Evolutionary conservation across 2,329 filamentous ascomycete species (phyloP).

Genomic region (Corniculantispora saksenae): DNA sequence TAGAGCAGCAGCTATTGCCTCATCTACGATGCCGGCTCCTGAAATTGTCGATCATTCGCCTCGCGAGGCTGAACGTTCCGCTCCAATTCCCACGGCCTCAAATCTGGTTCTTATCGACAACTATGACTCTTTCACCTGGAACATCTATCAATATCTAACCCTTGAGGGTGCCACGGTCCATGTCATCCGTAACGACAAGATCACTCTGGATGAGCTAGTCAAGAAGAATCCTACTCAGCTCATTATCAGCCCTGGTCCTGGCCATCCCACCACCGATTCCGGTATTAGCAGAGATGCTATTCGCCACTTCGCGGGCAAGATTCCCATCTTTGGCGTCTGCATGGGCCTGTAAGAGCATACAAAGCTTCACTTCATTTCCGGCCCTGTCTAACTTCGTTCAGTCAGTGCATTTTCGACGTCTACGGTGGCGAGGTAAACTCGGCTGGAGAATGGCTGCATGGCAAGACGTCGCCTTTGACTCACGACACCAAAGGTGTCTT

Average conservation of each 20-base stretch:
- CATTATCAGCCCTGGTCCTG: conserved; percentile 91
- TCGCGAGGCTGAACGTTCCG: conserved; percentile 74
- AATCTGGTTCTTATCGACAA: conserved; percentile 98
- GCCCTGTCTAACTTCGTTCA: conserved; percentile 31
- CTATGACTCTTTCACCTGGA: conserved; percentile 99
- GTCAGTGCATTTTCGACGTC: conserved; percentile 92
- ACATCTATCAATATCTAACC: conserved; percentile 96
- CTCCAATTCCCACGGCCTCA: conserved; percentile 74
- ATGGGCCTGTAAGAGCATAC: conserved; percentile 79
- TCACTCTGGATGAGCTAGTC: conserved; percentile 81
- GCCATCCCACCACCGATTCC: conserved; percentile 87
- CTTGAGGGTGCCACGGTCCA: conserved; percentile 92
- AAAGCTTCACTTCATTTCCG: background rate
- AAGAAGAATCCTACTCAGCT: conserved; percentile 86
- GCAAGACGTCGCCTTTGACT: conserved; percentile 88
- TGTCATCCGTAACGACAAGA: conserved; percentile 89
- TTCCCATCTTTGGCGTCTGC: conserved; percentile 95
- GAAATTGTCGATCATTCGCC: conserved; percentile 79
- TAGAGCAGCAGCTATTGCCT: background rate
- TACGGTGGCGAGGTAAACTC: conserved; percentile 91
- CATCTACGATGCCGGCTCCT: conserved; percentile 47
- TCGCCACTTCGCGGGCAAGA: conserved; percentile 86
- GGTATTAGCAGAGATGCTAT: conserved; percentile 93
- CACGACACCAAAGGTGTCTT: conserved; percentile 96
- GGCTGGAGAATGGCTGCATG: conserved; percentile 94